These are phyloP conservation scores for Pugionium cornutum DNA, from an alignment of 345 rosid species.

Conservation along the genomic window DNA sequence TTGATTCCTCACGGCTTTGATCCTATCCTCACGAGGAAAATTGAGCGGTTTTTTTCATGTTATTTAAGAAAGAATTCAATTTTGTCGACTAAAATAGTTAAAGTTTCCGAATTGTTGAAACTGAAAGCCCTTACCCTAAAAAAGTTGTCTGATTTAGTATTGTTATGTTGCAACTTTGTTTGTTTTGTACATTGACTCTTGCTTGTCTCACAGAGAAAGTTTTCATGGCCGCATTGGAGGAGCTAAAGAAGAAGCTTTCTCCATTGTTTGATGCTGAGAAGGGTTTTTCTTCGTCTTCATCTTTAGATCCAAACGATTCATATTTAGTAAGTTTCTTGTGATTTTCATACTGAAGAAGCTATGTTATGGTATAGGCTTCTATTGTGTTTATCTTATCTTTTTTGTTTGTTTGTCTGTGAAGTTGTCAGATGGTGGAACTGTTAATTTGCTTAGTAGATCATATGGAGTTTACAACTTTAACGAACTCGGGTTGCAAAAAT, in stretches of 20 bases:
- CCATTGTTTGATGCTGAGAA: slow-evolving; percentile 94
- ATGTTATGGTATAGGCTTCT: not conserved
- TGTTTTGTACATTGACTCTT: not conserved
- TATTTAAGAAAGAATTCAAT: not conserved
- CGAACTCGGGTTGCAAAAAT: slow-evolving; percentile 89
- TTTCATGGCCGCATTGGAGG: slow-evolving; percentile 88
- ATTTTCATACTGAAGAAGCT: not conserved
- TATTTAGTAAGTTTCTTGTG: slow-evolving; percentile 54
- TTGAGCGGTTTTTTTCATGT: not conserved
- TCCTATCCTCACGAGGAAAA: not conserved
- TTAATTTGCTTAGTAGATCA: slow-evolving; percentile 93
- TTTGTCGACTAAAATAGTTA: not conserved
- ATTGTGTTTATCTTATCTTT: slow-evolving; percentile 2
- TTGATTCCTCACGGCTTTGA: slow-evolving; percentile 16
- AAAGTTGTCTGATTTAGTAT: not conserved
- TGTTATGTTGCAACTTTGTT: slow-evolving; percentile 1
- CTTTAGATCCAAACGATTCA: slow-evolving; percentile 69
- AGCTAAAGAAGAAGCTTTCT: slow-evolving; percentile 73
- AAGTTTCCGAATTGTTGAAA: not conserved
- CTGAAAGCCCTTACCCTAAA: not conserved
- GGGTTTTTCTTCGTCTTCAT: slow-evolving; percentile 74
- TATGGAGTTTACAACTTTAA: slow-evolving; percentile 88
- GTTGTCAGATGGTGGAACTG: slow-evolving; percentile 90
- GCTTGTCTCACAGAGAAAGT: slow-evolving; percentile 15
- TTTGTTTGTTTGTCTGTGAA: slow-evolving; percentile 33